Evolutionary conservation across 2,329 filamentous ascomycete genomes (phyloP).

Genomic region (Alternaria brassicicola): DNA sequence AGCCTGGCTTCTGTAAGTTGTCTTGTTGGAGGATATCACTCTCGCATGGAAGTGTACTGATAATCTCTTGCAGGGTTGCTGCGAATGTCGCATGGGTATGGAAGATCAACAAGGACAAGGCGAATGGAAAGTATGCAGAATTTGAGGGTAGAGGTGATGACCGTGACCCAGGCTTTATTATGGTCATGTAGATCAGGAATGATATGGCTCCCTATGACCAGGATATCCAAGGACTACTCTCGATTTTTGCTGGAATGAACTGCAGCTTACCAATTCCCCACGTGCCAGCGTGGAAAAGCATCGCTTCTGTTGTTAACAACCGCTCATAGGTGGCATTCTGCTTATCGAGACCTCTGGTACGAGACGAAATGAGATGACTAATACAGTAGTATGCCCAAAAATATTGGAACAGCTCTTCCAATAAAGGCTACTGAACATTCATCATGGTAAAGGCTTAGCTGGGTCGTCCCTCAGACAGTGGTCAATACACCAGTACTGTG

Average conservation of each 20-base stretch:
- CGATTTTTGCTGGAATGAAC: background rate
- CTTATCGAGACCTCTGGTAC: background rate
- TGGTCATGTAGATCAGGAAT: conserved; percentile 58
- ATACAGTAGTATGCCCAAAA: background rate
- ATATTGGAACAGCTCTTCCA: background rate
- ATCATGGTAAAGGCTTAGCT: too few relatives aligned
- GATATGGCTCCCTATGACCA: background rate
- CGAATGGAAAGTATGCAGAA: conserved; percentile 62
- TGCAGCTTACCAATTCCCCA: background rate
- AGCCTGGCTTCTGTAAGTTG: conserved; percentile 68
- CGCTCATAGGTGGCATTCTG: too few relatives aligned
- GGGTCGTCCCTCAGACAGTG: too few relatives aligned
- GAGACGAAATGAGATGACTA: background rate
- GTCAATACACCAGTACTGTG: too few relatives aligned
- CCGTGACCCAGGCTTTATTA: conserved; percentile 65
- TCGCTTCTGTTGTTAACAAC: background rate
- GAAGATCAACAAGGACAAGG: conserved; percentile 69
- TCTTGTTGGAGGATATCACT: background rate
- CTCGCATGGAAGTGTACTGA: background rate
- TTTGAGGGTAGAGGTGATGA: conserved; percentile 67
- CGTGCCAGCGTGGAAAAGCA: background rate
- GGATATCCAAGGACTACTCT: background rate
- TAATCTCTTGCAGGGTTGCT: conserved; percentile 55
- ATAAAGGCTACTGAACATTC: background rate
- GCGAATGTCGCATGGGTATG: conserved; percentile 66